These are phyloP conservation scores for Coemansia reversa DNA, from an alignment of 192 early-diverging fungal species.

Conservation along the genomic window DNA sequence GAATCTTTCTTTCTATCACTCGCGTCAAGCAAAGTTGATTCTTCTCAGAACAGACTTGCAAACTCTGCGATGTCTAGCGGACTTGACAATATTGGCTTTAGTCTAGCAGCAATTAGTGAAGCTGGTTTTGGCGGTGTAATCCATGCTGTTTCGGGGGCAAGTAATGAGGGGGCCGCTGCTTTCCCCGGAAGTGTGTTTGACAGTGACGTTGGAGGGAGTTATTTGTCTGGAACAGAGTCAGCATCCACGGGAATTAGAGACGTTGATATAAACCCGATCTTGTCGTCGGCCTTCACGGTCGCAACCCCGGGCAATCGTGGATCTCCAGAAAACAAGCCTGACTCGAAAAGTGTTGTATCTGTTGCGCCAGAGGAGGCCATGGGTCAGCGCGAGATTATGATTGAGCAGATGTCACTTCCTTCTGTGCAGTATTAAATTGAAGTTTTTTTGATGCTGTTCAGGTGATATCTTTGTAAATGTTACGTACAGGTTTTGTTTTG, in stretches of 20 bases:
- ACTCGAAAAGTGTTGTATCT: slow-evolving; percentile 17
- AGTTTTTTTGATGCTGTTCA: neutral
- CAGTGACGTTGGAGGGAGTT: neutral
- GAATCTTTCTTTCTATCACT: slow-evolving; percentile 9
- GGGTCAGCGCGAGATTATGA: slow-evolving; percentile 47
- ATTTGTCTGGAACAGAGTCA: neutral
- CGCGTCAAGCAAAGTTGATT: neutral
- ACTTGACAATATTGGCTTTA: neutral
- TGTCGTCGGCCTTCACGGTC: neutral
- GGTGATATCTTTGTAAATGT: neutral
- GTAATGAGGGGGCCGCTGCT: neutral
- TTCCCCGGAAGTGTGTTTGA: neutral
- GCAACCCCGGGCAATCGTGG: neutral
- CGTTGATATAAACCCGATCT: neutral
- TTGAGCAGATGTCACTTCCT: slow-evolving; percentile 32
- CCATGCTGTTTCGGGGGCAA: neutral
- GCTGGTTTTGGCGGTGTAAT: neutral
- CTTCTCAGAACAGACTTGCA: neutral
- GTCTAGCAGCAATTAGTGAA: neutral
- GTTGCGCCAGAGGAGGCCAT: slow-evolving; percentile 26
- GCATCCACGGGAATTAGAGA: neutral
- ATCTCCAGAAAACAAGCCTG: slow-evolving; percentile 1
- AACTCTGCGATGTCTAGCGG: neutral
- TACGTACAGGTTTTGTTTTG: neutral
- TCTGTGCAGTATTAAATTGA: slow-evolving; percentile 14